Percentiles rank a stretch among this genome's conserved stretches.
Evolutionary conservation across 208 protist species (phyloP).

Genomic region (Acanthamoeba healyi): DNA sequence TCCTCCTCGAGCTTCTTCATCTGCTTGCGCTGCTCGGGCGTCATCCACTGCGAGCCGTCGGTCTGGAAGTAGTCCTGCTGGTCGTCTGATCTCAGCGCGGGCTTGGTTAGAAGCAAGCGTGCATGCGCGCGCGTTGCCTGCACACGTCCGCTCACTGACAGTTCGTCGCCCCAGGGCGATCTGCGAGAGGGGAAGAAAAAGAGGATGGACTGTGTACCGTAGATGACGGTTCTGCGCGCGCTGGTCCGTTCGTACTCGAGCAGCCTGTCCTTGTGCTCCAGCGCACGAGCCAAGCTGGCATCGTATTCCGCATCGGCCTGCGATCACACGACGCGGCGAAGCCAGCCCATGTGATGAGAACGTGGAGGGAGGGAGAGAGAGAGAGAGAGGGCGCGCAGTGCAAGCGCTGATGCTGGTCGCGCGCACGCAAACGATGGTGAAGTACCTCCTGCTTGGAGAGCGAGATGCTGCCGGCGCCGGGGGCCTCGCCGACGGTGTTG

Average conservation of each 20-base stretch:
- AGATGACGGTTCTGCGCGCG: conserved; percentile 42
- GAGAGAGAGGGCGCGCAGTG: no score
- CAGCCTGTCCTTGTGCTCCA: conserved; percentile 33
- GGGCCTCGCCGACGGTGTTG: conserved; percentile 2
- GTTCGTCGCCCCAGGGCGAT: no score
- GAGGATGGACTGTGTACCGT: neutral
- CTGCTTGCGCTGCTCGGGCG: conserved; percentile 45
- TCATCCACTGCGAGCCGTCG: conserved; percentile 34
- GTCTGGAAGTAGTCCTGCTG: conserved; percentile 59
- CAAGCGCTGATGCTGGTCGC: no score
- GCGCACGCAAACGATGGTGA: no score
- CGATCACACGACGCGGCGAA: no score
- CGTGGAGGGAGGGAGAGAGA: no score
- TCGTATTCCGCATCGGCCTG: conserved; percentile 34
- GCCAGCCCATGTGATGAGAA: no score
- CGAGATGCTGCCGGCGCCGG: neutral
- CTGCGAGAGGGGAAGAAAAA: no score
- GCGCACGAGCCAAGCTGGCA: neutral
- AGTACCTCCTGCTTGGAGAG: conserved; percentile 21
- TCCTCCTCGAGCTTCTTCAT: conserved; percentile 66
- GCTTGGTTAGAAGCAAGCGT: no score
- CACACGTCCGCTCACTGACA: no score
- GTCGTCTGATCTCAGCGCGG: neutral
- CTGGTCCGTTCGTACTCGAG: conserved; percentile 49
- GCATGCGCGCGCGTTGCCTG: no score